phyloP scores from a whole-genome alignment of 164 flowering plant genomes.

The Piper longum region DNA sequence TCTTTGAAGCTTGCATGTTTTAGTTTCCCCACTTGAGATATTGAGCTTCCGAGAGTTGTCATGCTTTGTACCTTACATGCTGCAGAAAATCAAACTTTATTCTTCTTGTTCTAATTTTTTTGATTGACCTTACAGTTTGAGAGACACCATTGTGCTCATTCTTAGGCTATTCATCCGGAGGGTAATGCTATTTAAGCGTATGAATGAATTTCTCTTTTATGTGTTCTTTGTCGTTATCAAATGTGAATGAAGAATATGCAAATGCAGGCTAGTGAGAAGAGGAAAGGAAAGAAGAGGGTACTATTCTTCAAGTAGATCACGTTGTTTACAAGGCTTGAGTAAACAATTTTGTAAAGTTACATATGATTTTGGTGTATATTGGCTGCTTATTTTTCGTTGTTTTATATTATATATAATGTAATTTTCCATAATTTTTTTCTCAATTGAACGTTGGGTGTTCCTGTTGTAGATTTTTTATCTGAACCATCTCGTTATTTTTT shows the following conservation, averaged over 20 bases:
- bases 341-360: not conserved
- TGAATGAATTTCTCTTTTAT: not conserved
- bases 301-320: constrained; percentile 4
- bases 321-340: not conserved
- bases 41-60: not conserved
- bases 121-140: not conserved
- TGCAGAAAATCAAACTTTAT: not conserved
- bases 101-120: no score
- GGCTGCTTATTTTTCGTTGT: not conserved
- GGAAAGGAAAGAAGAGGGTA: constrained; percentile 7
- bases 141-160: constrained; percentile 1
- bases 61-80: not conserved
- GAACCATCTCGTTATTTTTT: no score
- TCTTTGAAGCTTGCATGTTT: no score
- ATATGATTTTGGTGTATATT: not conserved
- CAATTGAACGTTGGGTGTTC: no score
- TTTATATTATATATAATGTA: not conserved
- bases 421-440: not conserved
- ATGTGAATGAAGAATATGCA: not conserved
- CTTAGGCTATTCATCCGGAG: not conserved
- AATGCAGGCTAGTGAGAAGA: constrained; percentile 8
- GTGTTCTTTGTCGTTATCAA: not conserved
- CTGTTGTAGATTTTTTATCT: no score
- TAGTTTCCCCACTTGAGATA: no score
- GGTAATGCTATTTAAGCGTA: not conserved